A percentile compares a stretch with the other conserved stretches of the same genome.
Evolutionary conservation across 352 stramenopile genomes (phyloP).

Genomic region (Globisporangium megalacanthum): DNA sequence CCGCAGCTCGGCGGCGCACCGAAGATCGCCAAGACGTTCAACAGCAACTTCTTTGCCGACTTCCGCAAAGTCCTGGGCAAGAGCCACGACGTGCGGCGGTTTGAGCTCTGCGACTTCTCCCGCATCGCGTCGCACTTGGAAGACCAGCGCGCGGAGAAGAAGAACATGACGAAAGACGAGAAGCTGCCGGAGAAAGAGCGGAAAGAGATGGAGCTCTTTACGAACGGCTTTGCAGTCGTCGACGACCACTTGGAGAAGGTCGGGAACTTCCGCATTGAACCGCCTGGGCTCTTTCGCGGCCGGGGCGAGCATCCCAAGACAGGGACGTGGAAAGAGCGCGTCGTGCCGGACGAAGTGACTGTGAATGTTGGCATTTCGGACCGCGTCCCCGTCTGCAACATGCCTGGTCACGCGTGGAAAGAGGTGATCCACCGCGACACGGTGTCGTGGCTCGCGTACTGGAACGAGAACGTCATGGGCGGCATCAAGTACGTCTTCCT

Average conservation of each 20-base stretch:
- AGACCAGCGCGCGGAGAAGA: constrained; percentile 90
- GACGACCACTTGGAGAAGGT: constrained; percentile 98
- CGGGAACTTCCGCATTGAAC: constrained; percentile 97
- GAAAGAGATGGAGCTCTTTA: constrained; percentile 90
- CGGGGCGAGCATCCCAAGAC: constrained; percentile 99
- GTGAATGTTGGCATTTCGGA: constrained; percentile 96
- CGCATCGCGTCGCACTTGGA: constrained; percentile 92
- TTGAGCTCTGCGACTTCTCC: constrained; percentile 98
- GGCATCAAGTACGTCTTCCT: constrained; percentile 99
- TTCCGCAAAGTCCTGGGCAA: constrained; percentile 91
- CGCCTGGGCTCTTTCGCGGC: constrained; percentile 97
- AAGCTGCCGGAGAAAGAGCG: constrained; percentile 86
- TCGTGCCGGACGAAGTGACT: constrained; percentile 95
- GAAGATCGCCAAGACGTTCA: constrained; percentile 97
- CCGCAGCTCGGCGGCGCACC: constrained; percentile 94
- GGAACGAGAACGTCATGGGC: constrained; percentile 99
- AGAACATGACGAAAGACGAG: constrained; percentile 95
- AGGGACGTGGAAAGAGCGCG: constrained; percentile 96
- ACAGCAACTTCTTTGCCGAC: constrained; percentile 98
- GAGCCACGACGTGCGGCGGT: constrained; percentile 91
- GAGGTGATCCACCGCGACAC: constrained; percentile 93
- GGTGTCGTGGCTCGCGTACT: constrained; percentile 91
- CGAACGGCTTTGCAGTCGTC: constrained; percentile 95
- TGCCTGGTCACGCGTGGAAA: constrained; percentile 95
- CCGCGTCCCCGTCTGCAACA: constrained; percentile 86